Evolutionary conservation across 2,329 filamentous ascomycete genomes (phyloP), one percentile per base, ranked within the genome.

Genomic region (Chrysosporium keratinophilum): DNA sequence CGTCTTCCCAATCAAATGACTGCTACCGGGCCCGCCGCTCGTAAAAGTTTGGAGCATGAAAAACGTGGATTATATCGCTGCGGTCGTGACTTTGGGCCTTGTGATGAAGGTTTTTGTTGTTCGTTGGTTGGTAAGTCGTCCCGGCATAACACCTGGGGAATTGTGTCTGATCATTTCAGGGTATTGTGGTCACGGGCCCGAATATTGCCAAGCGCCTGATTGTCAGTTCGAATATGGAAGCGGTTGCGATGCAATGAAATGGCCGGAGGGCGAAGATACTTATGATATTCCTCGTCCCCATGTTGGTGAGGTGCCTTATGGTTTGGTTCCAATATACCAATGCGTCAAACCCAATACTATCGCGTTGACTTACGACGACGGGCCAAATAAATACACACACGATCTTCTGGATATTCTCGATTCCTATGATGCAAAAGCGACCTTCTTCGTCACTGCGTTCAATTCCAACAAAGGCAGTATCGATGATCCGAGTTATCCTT

Each of bases 301-400:
- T n/a, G 11, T 68, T 20, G 70, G 70, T 19, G 57, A 62, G 37
- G 63, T 69, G 14, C 65, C 67, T 15, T 73, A 72, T 46, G 69
- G 65, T 1, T 65, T 65, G 19, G 54, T 58, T 7, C 60, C 63
- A 15, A 69, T 73, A 51, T 65, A 66, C 33, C 64, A 66, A 10
- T 75, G 74, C 58, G 64, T 61, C 39, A 71, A 71, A n/a, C 71
- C 75, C 2, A 79, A 81, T 50, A 79, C 78, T 10, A 75, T 86
- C 60, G 83, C 83, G 15, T 65, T 86, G 53, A 85, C 82, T 0
- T 85, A 78, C 59, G 83, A 85, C 59, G 83, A 85, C 63, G 83
- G 83, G 1, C 83, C 82, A 19, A 78, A 78, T 58, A 66, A 74
- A 17, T 84, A 81, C 65, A 85, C 82, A 1, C 67, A 69, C 40